phyloP scores from a whole-genome alignment of 257 asterid genomes.

The Solanum piurae region DNA sequence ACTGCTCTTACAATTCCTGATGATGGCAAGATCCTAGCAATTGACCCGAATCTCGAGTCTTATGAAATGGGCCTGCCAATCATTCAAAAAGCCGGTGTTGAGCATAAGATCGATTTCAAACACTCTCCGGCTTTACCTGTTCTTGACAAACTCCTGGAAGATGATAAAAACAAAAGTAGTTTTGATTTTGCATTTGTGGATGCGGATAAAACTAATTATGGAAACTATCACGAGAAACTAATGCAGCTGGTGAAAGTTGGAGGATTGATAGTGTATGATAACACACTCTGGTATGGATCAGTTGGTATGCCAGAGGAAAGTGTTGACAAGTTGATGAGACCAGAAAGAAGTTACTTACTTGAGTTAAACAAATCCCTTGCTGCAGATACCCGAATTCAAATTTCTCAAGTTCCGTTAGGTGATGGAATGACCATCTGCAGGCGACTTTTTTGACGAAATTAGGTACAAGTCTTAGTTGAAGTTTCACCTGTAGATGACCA shows the following conservation, averaged over 20 bases:
- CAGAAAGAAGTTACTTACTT: neutral
- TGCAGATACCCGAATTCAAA: conserved; percentile 12
- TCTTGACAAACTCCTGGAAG: conserved; percentile 23
- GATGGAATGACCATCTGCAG: conserved; percentile 27
- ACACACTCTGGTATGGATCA: conserved; percentile 47
- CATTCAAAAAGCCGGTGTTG: conserved; percentile 25
- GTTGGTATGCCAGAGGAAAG: conserved; percentile 21
- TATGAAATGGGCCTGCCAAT: conserved; percentile 29
- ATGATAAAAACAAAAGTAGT: conserved; percentile 6
- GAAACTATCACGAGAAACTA: conserved; percentile 42
- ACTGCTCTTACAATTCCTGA: conserved; percentile 21
- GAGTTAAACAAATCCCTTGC: conserved; percentile 20
- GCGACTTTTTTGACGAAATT: neutral
- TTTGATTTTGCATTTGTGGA: conserved; percentile 54
- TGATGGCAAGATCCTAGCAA: conserved; percentile 25
- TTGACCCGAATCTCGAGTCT: conserved; percentile 17
- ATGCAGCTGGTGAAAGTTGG: conserved; percentile 39
- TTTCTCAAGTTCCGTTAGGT: conserved; percentile 15
- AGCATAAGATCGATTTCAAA: conserved; percentile 29
- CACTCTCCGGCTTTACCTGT: conserved; percentile 25
- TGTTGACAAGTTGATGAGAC: conserved; percentile 1
- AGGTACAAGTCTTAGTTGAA: neutral
- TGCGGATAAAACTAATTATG: conserved; percentile 34
- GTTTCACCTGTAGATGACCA: too few species aligned
- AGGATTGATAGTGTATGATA: conserved; percentile 39